These are phyloP conservation scores for Talaromyces stipitatus DNA, from an alignment of 495 filamentous ascomycete genomes.

Conservation along the genomic window DNA sequence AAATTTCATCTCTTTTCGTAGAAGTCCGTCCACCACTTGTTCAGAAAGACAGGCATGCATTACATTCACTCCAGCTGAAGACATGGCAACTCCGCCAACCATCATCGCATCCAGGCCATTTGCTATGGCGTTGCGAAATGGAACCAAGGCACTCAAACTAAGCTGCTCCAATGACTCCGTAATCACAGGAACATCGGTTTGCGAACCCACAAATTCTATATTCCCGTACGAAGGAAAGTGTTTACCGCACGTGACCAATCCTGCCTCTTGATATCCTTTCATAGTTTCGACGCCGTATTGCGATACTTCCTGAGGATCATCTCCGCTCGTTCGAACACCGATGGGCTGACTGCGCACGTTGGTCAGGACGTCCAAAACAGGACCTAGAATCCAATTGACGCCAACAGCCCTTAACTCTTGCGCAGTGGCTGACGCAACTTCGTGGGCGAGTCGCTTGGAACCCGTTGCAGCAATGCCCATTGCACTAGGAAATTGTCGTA, in stretches of 20 bases:
- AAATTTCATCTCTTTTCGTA: slow-evolving; percentile 76
- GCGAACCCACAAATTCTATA: slow-evolving; percentile 81
- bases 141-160: slow-evolving; percentile 72
- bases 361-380: slow-evolving; percentile 82
- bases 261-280: slow-evolving; percentile 82
- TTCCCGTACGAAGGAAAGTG: slow-evolving; percentile 92
- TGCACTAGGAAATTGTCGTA: slow-evolving; percentile 83
- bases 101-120: slow-evolving; percentile 88
- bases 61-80: slow-evolving; percentile 77
- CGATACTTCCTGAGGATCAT: slow-evolving; percentile 86
- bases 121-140: slow-evolving; percentile 77
- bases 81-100: slow-evolving; percentile 82
- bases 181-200: slow-evolving; percentile 81
- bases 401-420: slow-evolving; percentile 80
- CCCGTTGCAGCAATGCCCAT: slow-evolving; percentile 88
- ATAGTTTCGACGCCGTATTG: slow-evolving; percentile 80
- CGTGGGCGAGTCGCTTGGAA: slow-evolving; percentile 66
- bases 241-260: slow-evolving; percentile 78
- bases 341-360: slow-evolving; percentile 82
- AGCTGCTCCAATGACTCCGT: slow-evolving; percentile 85
- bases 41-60: slow-evolving; percentile 90
- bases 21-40: slow-evolving; percentile 78
- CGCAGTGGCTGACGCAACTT: slow-evolving; percentile 78
- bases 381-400: slow-evolving; percentile 85
- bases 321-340: slow-evolving; percentile 73